Evolutionary conservation across 1,284 basidiomycete genomes (phyloP).

Genomic region (Ceratobasidium sp.): DNA sequence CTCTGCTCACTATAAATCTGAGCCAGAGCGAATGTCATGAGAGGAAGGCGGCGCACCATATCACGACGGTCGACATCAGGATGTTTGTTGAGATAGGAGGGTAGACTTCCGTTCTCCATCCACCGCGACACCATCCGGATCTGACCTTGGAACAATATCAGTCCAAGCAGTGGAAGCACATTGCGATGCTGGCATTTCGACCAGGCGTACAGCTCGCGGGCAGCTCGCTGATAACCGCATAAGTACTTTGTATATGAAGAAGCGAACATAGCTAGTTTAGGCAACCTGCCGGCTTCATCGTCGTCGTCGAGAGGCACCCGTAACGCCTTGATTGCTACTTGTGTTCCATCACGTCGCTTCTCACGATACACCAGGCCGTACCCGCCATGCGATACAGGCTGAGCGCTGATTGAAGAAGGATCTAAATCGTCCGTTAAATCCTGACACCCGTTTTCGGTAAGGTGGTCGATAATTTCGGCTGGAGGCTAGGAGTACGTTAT

Average conservation of each 20-base stretch:
- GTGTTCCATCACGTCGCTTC: background rate
- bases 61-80: background rate
- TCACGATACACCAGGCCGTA: conserved; percentile 15
- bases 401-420: background rate
- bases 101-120: conserved; percentile 16
- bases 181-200: conserved; percentile 21
- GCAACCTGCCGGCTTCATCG: background rate
- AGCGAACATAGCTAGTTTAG: background rate
- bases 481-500: background rate
- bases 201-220: conserved; percentile 19
- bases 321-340: conserved; percentile 21
- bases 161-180: conserved; percentile 16
- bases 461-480: background rate
- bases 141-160: background rate
- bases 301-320: background rate
- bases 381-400: background rate
- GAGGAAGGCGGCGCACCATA: background rate
- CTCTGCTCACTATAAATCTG: background rate
- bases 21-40: background rate
- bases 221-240: background rate
- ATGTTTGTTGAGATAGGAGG: background rate
- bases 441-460: conserved; percentile 6
- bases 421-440: conserved; percentile 2
- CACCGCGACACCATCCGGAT: conserved; percentile 28
- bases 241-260: background rate